Percentiles rank a stretch among this genome's conserved stretches.
Evolutionary conservation across 2,329 filamentous ascomycete genomes (phyloP).

Genomic region (Calonectria fujianensis): DNA sequence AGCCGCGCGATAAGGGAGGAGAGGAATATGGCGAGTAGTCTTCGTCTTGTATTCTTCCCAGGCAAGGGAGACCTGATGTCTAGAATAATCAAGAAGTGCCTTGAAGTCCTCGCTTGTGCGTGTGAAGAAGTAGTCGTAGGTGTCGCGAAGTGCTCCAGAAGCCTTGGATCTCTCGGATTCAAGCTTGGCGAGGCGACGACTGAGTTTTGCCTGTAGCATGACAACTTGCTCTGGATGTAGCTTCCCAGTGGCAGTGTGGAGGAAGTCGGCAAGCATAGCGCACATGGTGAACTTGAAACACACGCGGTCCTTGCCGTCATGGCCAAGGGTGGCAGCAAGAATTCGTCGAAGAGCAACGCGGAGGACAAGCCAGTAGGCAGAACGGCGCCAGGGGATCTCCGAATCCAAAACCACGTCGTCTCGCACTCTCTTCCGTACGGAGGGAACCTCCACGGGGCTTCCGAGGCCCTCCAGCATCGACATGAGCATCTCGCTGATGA

Average conservation of each 20-base stretch:
- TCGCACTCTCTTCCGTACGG: slow-evolving; percentile 74
- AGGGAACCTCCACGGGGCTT: slow-evolving; percentile 56
- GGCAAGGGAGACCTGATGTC: slow-evolving; percentile 41
- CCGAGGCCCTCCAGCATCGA: slow-evolving; percentile 77
- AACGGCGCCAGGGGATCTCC: slow-evolving; percentile 77
- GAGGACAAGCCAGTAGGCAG: slow-evolving; percentile 77
- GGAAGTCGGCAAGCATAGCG: slow-evolving; percentile 66
- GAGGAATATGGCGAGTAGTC: slow-evolving; percentile 48
- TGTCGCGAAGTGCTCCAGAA: slow-evolving; percentile 33
- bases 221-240: slow-evolving; percentile 46
- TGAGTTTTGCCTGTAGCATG: slow-evolving; percentile 53
- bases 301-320: slow-evolving; percentile 50
- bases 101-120: slow-evolving; percentile 42
- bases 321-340: slow-evolving; percentile 63
- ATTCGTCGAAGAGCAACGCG: slow-evolving; percentile 75
- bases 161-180: slow-evolving; percentile 44
- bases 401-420: slow-evolving; percentile 76
- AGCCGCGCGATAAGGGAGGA: slow-evolving; percentile 46
- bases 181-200: slow-evolving; percentile 52
- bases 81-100: slow-evolving; percentile 36
- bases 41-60: slow-evolving; percentile 49
- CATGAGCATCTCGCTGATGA: slow-evolving; percentile 78
- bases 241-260: slow-evolving; percentile 60
- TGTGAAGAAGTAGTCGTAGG: slow-evolving; percentile 10
- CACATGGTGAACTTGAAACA: slow-evolving; percentile 76